Conservation (phyloP, 768 basidiomycete species). For the Leccinum disarticulatum region DNA sequence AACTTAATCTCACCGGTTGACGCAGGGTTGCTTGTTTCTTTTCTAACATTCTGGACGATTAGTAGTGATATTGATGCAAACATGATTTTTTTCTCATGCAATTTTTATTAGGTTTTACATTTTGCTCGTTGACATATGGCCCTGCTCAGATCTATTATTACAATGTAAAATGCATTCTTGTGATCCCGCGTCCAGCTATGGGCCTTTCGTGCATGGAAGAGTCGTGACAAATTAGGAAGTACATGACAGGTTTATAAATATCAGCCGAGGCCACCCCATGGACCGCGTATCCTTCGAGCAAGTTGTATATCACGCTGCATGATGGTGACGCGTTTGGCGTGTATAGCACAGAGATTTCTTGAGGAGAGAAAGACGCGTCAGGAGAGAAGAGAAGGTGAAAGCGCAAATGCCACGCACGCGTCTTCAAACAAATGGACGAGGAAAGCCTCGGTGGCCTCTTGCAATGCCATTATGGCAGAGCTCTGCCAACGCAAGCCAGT, state of each 20-base stretch:
- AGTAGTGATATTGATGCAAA: conserved; percentile 11
- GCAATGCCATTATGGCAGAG: conserved; percentile 88
- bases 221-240: background rate
- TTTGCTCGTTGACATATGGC: conserved; percentile 12
- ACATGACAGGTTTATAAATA: conserved; percentile 10
- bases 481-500: conserved; percentile 89
- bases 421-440: conserved; percentile 97
- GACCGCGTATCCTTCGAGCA: conserved; percentile 90
- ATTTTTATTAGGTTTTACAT: conserved; percentile 10
- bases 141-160: conserved; percentile 21
- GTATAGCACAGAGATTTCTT: conserved; percentile 95
- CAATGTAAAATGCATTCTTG: conserved; percentile 30
- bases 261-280: conserved; percentile 75
- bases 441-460: conserved; percentile 95
- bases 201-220: background rate
- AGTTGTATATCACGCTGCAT: conserved; percentile 98
- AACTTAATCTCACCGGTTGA: conserved; percentile 17
- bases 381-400: background rate
- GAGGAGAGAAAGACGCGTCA: conserved; percentile 1
- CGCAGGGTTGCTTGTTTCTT: conserved; percentile 1
- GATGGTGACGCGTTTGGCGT: conserved; percentile 96
- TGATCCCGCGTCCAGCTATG: background rate
- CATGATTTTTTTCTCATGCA: conserved; percentile 12
- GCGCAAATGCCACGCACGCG: conserved; percentile 63
- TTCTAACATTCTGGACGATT: conserved; percentile 20